These are phyloP conservation scores for Ceratocystis cacaofunesta DNA, from an alignment of 2,329 filamentous ascomycete species.

Conservation along the genomic window DNA sequence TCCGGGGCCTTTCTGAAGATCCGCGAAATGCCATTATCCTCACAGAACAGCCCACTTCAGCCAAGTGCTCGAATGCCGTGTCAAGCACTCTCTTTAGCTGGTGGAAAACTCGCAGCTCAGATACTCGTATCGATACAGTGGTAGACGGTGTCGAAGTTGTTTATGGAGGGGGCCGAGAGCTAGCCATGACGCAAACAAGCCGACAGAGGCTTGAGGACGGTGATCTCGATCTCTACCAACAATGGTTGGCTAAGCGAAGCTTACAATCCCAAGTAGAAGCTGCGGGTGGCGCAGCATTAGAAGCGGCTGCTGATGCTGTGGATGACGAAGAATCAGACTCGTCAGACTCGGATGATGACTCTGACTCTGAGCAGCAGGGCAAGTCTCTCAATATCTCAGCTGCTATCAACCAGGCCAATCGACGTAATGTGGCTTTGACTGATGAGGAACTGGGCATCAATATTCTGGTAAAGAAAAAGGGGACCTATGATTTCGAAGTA, in stretches of 20 bases:
- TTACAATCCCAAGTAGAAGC: constrained; percentile 67
- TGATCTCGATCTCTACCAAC: constrained; percentile 72
- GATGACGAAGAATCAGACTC: constrained; percentile 77
- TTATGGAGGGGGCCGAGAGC: constrained; percentile 45
- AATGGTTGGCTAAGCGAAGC: constrained; percentile 79
- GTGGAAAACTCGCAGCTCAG: constrained; percentile 56
- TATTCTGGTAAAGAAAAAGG: constrained; percentile 73
- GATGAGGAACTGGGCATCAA: constrained; percentile 89
- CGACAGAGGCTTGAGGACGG: constrained; percentile 55
- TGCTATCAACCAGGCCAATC: constrained; percentile 65
- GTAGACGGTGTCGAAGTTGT: constrained; percentile 50
- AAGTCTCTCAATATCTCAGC: constrained; percentile 81
- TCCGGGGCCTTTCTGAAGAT: constrained; percentile 60
- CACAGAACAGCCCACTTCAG: constrained; percentile 55
- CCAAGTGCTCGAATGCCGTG: constrained; percentile 26
- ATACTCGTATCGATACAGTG: constrained; percentile 38
- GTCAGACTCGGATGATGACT: constrained; percentile 74
- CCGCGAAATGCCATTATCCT: constrained; percentile 72
- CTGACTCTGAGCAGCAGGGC: constrained; percentile 79
- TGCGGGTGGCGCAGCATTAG: constrained; percentile 47
- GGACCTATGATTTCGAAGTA: constrained; percentile 86
- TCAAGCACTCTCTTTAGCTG: constrained; percentile 66
- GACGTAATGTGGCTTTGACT: constrained; percentile 72
- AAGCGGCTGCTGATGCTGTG: constrained; percentile 50
- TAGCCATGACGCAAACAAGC: constrained; percentile 46